These are phyloP conservation scores for Cordyceps fumosorosea DNA, from an alignment of 2,329 filamentous ascomycete genomes.

Conservation along the genomic window DNA sequence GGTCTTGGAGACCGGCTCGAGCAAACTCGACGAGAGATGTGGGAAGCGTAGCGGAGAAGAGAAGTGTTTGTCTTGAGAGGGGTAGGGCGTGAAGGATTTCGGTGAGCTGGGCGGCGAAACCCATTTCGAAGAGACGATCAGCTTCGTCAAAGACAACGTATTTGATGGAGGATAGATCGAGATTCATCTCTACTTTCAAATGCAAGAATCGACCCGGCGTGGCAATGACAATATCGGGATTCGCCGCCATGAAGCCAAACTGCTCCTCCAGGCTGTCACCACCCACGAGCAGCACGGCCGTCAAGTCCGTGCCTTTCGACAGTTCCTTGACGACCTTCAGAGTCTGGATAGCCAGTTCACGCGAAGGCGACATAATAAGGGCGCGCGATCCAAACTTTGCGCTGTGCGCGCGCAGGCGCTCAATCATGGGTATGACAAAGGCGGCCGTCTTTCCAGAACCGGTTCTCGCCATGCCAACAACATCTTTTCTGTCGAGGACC, in stretches of 20 bases:
- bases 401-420: slow-evolving; percentile 83
- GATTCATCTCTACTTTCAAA: slow-evolving; percentile 90
- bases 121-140: slow-evolving; percentile 97
- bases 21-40: slow-evolving; percentile 95
- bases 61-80: slow-evolving; percentile 73
- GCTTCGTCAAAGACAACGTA: slow-evolving; percentile 98
- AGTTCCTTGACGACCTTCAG: slow-evolving; percentile 95
- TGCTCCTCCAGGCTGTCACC: slow-evolving; percentile 95
- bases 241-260: slow-evolving; percentile 84
- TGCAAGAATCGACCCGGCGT: slow-evolving; percentile 95
- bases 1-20: slow-evolving; percentile 85
- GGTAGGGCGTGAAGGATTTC: slow-evolving; percentile 91
- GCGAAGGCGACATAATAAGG: slow-evolving; percentile 82
- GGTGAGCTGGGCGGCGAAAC: slow-evolving; percentile 85
- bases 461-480: slow-evolving; percentile 99
- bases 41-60: slow-evolving; percentile 93
- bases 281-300: slow-evolving; percentile 84
- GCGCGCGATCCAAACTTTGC: slow-evolving; percentile 79
- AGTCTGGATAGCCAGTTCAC: slow-evolving; percentile 91
- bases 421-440: slow-evolving; percentile 97
- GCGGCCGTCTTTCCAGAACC: slow-evolving; percentile 97
- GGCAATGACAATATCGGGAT: slow-evolving; percentile 95
- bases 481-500: slow-evolving; percentile 82
- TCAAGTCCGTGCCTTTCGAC: slow-evolving; percentile 81
- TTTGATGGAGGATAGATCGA: slow-evolving; percentile 83